Conservation (phyloP, 2,329 filamentous ascomycete species). For the Xylariaceae sp. region DNA sequence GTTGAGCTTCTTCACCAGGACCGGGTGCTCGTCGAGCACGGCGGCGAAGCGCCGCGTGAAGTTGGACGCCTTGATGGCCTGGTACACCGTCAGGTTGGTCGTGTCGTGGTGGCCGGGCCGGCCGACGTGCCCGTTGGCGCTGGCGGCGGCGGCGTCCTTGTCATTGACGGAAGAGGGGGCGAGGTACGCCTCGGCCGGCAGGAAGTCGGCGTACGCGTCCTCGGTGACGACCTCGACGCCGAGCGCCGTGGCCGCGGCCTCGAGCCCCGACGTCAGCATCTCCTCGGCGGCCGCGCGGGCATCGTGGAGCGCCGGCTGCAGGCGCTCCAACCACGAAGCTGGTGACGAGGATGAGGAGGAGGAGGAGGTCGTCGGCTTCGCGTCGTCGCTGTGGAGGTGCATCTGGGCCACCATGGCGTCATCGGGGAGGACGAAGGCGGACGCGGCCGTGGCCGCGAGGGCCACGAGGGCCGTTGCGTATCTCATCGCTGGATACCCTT, state of each 20-base stretch:
- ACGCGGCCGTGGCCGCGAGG: constrained; percentile 5
- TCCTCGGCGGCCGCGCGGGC: constrained; percentile 10
- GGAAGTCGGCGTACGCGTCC: constrained; percentile 13
- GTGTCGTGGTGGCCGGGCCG: constrained; percentile 15
- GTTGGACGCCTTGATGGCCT: constrained; percentile 68
- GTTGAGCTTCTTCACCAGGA: constrained; percentile 67
- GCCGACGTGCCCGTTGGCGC: constrained; percentile 1
- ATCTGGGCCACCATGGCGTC: constrained; percentile 21
- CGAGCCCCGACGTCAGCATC: constrained; percentile 9
- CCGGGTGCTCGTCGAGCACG: constrained; percentile 64
- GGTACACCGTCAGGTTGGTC: constrained; percentile 65
- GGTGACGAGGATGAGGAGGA: constrained; percentile 1
- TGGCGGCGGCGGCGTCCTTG: constrained; percentile 1
- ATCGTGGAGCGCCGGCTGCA: constrained; percentile 7
- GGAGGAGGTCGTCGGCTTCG: neutral
- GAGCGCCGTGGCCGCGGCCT: constrained; percentile 1
- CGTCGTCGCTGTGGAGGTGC: constrained; percentile 11
- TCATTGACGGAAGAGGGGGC: neutral
- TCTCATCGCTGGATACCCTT: constrained; percentile 6
- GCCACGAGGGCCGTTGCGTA: constrained; percentile 11
- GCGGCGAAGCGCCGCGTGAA: constrained; percentile 70
- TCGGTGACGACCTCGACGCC: too few relatives aligned
- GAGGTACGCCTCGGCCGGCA: constrained; percentile 6
- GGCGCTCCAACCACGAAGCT: constrained; percentile 6
- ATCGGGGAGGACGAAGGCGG: constrained; percentile 20